A percentile compares a stretch with the other conserved stretches of the same genome.
These are phyloP conservation scores for Posidonia australis DNA, from an alignment of 106 monocot genomes.

Conservation along the genomic window DNA sequence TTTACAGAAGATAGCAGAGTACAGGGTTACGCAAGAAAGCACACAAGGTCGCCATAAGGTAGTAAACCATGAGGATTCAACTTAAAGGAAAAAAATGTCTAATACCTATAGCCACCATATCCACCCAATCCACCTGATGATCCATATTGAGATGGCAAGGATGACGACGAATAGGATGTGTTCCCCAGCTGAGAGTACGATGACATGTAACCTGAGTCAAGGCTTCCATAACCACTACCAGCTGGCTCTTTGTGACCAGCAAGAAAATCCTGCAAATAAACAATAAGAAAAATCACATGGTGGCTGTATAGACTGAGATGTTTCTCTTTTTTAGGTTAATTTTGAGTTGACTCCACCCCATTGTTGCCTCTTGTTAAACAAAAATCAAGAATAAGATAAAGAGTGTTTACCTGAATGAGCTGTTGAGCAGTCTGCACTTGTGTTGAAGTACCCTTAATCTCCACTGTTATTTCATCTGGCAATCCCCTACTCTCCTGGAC, in stretches of 20 bases:
- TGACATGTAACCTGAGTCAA: conserved; percentile 13
- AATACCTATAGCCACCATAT: conserved; percentile 17
- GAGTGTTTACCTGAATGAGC: conserved; percentile 25
- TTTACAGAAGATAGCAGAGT: background rate
- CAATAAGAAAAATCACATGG: background rate
- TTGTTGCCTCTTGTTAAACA: background rate
- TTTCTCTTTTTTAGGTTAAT: background rate
- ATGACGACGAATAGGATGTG: conserved; percentile 3
- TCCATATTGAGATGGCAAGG: conserved; percentile 10
- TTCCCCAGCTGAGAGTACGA: conserved; percentile 12
- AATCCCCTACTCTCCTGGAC: conserved; percentile 28
- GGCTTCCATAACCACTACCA: conserved; percentile 1
- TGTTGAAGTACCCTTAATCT: conserved; percentile 32
- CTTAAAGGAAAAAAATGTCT: background rate
- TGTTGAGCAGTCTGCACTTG: conserved; percentile 34
- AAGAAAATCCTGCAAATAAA: conserved; percentile 16
- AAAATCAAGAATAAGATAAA: background rate
- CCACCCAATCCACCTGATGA: conserved; percentile 13
- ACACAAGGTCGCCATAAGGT: background rate
- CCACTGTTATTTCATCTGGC: conserved; percentile 36
- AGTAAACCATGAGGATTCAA: background rate
- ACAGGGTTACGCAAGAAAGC: background rate
- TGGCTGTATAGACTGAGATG: background rate
- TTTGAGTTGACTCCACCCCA: background rate
- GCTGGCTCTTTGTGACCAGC: conserved; percentile 13